Conservation (phyloP, 1,139 yeast species). For the Blastobotrys malaysiensis region DNA sequence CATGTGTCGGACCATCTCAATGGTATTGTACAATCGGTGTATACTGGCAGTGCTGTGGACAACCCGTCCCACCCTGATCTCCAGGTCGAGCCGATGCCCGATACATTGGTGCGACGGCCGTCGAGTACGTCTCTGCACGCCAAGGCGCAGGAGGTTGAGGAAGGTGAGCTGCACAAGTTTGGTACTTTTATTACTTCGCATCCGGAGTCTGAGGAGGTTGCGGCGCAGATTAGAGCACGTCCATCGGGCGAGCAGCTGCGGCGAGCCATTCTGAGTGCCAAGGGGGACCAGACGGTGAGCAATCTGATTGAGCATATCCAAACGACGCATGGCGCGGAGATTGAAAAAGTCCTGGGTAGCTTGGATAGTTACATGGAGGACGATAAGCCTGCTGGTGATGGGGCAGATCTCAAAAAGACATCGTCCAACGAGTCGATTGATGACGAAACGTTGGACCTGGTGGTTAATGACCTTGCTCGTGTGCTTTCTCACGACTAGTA, state of each 20-base stretch:
- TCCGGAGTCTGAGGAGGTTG: constrained; percentile 1
- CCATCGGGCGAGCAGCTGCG: constrained; percentile 66
- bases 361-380: not conserved
- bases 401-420: not conserved
- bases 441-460: constrained; percentile 17
- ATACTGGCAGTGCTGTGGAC: not conserved
- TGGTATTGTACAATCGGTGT: constrained; percentile 1
- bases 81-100: constrained; percentile 21
- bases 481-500: constrained; percentile 4
- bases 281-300: constrained; percentile 66
- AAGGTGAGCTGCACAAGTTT: constrained; percentile 85
- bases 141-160: constrained; percentile 78
- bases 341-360: constrained; percentile 16
- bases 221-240: constrained; percentile 1
- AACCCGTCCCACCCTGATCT: constrained; percentile 18
- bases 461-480: constrained; percentile 19
- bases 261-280: constrained; percentile 71
- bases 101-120: constrained; percentile 16
- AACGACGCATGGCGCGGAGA: constrained; percentile 19
- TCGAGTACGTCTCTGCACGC: constrained; percentile 33
- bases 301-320: constrained; percentile 62
- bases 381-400: not conserved
- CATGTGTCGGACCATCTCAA: constrained; percentile 6
- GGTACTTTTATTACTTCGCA: constrained; percentile 38
- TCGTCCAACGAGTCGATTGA: constrained; percentile 4